Evolutionary conservation across 2,329 filamentous ascomycete genomes (phyloP), one percentile per base, ranked within the genome.

Genomic region (Dendrostoma leiphaemia): DNA sequence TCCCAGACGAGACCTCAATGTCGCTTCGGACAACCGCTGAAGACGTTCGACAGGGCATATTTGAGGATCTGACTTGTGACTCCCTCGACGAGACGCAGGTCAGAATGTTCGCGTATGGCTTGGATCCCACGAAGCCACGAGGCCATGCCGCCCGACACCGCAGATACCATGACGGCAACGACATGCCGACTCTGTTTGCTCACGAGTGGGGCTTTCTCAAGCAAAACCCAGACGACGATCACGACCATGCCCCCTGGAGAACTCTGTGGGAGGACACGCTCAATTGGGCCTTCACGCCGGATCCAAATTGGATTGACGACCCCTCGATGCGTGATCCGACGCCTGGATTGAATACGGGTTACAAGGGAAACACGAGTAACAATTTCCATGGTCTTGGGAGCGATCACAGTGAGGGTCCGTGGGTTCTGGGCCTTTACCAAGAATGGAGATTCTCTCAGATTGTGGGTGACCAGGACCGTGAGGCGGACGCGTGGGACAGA

Each of bases 111-210:
- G 59, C 60, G 5, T 63, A 63, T 47, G 51, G 32, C 12, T 19
- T 54, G 17, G 38, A 53, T 15, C 49, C 46, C 5, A 19, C 23
- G 12, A 47, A 47, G 12, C 2, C 4, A 1, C 15, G 7, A 6
- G 3, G n/a, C 1, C 40, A 46, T n/a, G 24, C 52, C n/a, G n/a
- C 1, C 3, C 21, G 40, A 15, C 26, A 43, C 19, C 38, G 54
- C 2, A 26, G 23, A 4, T 63, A 62, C 50, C 59, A 63, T 48
- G 61, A 63, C 37, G 59, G 57, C 17, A 63, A 63, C 32, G 61
- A 62, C 44, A 46, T 63, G 41, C 61, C 60, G 4, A 63, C 56
- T 2, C 29, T 61, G 10, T 60, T 61, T 23, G 57, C 57, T 5
- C 23, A 24, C 23, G 54, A 62, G n/a, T 62, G 56, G 58, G 54